These are phyloP conservation scores for Trichomonascaceae sp. DNA, from an alignment of 1,139 yeast species.

Conservation along the genomic window DNA sequence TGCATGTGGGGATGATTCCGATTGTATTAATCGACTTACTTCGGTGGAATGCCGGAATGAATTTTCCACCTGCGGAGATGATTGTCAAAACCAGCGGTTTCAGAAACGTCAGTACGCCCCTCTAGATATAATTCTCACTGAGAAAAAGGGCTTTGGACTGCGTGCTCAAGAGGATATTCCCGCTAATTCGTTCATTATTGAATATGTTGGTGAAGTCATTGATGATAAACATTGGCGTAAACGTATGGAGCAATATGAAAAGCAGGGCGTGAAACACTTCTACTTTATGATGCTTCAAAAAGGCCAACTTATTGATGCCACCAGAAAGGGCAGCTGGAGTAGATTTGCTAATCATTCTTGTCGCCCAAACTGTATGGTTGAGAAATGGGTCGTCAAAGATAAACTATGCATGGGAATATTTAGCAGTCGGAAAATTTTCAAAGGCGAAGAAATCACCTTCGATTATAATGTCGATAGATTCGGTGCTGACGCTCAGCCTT, in stretches of 20 bases:
- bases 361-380: slow-evolving; percentile 88
- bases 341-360: slow-evolving; percentile 94
- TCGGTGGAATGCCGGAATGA: slow-evolving; percentile 84
- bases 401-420: slow-evolving; percentile 92
- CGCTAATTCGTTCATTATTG: slow-evolving; percentile 69
- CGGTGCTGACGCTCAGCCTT: slow-evolving; percentile 90
- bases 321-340: slow-evolving; percentile 78
- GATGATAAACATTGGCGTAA: slow-evolving; percentile 65
- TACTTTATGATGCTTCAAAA: slow-evolving; percentile 96
- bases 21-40: slow-evolving; percentile 87
- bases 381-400: slow-evolving; percentile 94
- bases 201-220: slow-evolving; percentile 90
- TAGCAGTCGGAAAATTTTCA: slow-evolving; percentile 63
- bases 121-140: slow-evolving; percentile 74
- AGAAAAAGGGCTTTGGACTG: slow-evolving; percentile 83
- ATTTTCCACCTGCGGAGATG: slow-evolving; percentile 64
- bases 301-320: slow-evolving; percentile 92
- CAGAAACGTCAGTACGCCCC: slow-evolving; percentile 65
- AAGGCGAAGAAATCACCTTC: slow-evolving; percentile 89
- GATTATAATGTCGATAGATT: slow-evolving; percentile 95
- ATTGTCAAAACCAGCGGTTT: slow-evolving; percentile 83
- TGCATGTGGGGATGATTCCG: slow-evolving; percentile 83
- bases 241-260: slow-evolving; percentile 70
- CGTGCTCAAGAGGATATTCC: slow-evolving; percentile 58
- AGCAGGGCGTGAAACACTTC: slow-evolving; percentile 70